A percentile compares a stretch with the other conserved stretches of the same genome.
Evolutionary conservation across 2,329 filamentous ascomycete species (phyloP).

Genomic region (Paraconiothyrium sp.): DNA sequence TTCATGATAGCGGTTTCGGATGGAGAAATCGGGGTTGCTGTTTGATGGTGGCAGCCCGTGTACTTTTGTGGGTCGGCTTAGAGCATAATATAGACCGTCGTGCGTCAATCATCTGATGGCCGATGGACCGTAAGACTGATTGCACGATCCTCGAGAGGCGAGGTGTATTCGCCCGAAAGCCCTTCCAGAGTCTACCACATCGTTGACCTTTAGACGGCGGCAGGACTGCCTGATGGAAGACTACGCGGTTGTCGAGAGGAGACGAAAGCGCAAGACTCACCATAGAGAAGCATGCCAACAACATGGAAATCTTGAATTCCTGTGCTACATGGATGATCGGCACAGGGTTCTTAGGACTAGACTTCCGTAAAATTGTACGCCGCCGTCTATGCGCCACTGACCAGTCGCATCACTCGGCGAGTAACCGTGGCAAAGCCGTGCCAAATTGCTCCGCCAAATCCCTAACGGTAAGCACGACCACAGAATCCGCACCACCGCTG

Average conservation of each 20-base stretch:
- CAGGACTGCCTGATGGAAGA: too few relatives aligned
- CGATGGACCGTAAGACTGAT: not conserved
- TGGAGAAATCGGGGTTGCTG: constrained; percentile 74
- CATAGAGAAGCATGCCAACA: not conserved
- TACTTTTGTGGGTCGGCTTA: not conserved
- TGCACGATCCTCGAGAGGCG: not conserved
- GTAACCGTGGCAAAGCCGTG: constrained; percentile 7
- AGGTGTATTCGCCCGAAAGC: too few relatives aligned
- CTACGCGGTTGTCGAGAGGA: not conserved
- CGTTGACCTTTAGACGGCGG: too few relatives aligned
- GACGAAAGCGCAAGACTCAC: not conserved
- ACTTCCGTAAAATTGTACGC: not conserved
- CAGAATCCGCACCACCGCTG: not conserved
- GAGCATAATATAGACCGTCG: not conserved
- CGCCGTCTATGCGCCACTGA: not conserved
- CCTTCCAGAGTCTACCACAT: too few relatives aligned
- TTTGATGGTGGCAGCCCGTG: constrained; percentile 18
- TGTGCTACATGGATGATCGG: not conserved
- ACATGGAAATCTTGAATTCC: not conserved
- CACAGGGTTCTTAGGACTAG: not conserved
- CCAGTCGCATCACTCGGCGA: constrained; percentile 9
- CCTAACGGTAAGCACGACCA: not conserved
- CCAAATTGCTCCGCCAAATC: constrained; percentile 13
- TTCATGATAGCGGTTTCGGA: constrained; percentile 73
- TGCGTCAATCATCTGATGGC: not conserved